A percentile compares a stretch with the other conserved stretches of the same genome.
These are phyloP conservation scores for Tranzscheliella williamsii DNA, from an alignment of 1,284 basidiomycete species.

Conservation along the genomic window DNA sequence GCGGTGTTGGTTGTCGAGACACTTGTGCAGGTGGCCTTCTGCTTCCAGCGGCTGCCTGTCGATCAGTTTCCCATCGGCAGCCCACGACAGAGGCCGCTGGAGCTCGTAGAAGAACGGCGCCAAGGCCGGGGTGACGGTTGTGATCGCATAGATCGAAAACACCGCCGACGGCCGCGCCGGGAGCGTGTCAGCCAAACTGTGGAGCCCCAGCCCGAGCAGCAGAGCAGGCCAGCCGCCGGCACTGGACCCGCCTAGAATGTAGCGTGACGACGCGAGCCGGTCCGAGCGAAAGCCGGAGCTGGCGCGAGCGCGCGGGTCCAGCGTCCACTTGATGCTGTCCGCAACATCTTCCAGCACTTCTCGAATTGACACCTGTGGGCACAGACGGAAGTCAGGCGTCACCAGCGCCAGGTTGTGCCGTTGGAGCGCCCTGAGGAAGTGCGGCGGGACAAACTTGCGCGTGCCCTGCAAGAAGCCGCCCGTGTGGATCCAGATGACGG, in stretches of 20 bases:
- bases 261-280: conserved; percentile 12
- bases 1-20: conserved; percentile 12
- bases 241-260: conserved; percentile 39
- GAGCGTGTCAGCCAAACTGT: conserved; percentile 12
- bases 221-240: conserved; percentile 45
- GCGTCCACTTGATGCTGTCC: conserved; percentile 32
- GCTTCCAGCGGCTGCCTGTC: conserved; percentile 8
- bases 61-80: conserved; percentile 22
- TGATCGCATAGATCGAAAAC: conserved; percentile 45
- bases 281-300: conserved; percentile 17
- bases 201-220: conserved; percentile 34
- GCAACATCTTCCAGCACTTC: conserved; percentile 38
- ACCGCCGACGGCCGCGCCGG: conserved; percentile 22
- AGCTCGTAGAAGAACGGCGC: conserved; percentile 39
- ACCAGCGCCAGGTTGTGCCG: conserved; percentile 28
- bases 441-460: conserved; percentile 41
- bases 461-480: conserved; percentile 48
- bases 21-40: conserved; percentile 22
- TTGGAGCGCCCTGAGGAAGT: conserved; percentile 33
- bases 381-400: conserved; percentile 45
- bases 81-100: conserved; percentile 38
- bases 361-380: conserved; percentile 37
- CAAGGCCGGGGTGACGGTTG: conserved; percentile 18
- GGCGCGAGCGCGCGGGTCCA: conserved; percentile 10
- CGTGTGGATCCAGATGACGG: conserved; percentile 44